These are phyloP conservation scores for Metschnikowia reukaufii DNA, from an alignment of 805 yeast genomes.

Conservation along the genomic window DNA sequence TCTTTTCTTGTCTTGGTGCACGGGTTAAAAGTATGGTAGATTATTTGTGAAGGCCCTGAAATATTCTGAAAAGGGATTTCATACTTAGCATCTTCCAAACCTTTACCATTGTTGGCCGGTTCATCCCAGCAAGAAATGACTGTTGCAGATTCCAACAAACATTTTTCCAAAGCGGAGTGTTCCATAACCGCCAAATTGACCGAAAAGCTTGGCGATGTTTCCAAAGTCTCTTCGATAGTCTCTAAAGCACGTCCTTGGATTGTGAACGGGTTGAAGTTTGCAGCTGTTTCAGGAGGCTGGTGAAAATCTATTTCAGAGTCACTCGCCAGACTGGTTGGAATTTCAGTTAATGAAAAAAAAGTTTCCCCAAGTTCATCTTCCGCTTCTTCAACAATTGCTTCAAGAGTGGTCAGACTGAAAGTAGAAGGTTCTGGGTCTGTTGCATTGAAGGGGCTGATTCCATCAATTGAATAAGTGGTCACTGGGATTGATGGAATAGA, in stretches of 20 bases:
- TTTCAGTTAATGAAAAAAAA: neutral
- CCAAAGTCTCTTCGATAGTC: neutral
- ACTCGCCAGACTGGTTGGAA: neutral
- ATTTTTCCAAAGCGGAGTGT: neutral
- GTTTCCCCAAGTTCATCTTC: neutral
- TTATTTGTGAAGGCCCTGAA: neutral
- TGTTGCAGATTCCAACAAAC: too few relatives aligned
- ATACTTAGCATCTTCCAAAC: neutral
- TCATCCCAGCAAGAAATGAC: too few relatives aligned
- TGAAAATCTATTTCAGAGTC: neutral
- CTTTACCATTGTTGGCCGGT: neutral
- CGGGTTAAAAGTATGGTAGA: constrained; percentile 1
- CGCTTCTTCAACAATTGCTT: neutral
- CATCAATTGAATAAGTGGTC: too few relatives aligned
- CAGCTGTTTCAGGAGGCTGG: neutral
- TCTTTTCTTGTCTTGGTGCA: constrained; percentile 9
- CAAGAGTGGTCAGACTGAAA: neutral
- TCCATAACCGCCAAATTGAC: neutral
- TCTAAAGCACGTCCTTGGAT: neutral
- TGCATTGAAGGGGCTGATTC: neutral
- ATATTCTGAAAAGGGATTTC: neutral
- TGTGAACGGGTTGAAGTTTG: neutral
- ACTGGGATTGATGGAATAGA: too few relatives aligned
- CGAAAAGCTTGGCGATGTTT: neutral
- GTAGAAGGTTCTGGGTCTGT: neutral